A percentile compares a stretch with the other conserved stretches of the same genome.
These are phyloP conservation scores for Lichtheimia hyalospora DNA, from an alignment of 371 early-diverging fungal species.

Conservation along the genomic window DNA sequence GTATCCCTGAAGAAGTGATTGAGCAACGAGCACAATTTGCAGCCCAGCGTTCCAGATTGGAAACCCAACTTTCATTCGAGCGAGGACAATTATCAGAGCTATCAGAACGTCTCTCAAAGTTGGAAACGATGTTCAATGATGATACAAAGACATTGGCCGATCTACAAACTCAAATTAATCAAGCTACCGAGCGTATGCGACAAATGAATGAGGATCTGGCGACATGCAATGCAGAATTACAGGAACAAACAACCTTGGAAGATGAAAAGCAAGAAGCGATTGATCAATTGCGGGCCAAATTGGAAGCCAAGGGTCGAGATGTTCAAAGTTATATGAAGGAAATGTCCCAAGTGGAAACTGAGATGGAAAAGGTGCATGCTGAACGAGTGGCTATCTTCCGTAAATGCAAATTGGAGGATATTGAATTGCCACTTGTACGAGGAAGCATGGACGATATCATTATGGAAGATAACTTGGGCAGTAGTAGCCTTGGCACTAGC, in stretches of 20 bases:
- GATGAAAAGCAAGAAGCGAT: slow-evolving; percentile 60
- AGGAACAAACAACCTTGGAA: slow-evolving; percentile 33
- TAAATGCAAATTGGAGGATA: slow-evolving; percentile 90
- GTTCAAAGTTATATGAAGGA: slow-evolving; percentile 69
- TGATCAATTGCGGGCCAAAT: slow-evolving; percentile 55
- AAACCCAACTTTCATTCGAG: slow-evolving; percentile 80
- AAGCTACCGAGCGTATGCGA: slow-evolving; percentile 41
- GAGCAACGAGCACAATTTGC: slow-evolving; percentile 75
- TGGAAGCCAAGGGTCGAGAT: slow-evolving; percentile 62
- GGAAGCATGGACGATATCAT: slow-evolving; percentile 72
- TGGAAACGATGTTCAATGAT: slow-evolving; percentile 38
- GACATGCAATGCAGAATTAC: slow-evolving; percentile 37
- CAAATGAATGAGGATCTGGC: slow-evolving; percentile 30
- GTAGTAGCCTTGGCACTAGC: slow-evolving; percentile 13
- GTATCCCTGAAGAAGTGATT: slow-evolving; percentile 66
- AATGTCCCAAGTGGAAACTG: slow-evolving; percentile 64
- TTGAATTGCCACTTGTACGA: slow-evolving; percentile 74
- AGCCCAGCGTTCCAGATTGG: slow-evolving; percentile 73
- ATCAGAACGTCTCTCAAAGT: slow-evolving; percentile 53
- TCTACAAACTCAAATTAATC: slow-evolving; percentile 36
- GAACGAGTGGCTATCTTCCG: slow-evolving; percentile 81
- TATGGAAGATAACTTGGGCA: slow-evolving; percentile 50
- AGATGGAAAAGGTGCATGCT: slow-evolving; percentile 73
- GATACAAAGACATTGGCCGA: slow-evolving; percentile 33
- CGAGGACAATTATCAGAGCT: slow-evolving; percentile 69